Evolutionary conservation across 441 rosid species (phyloP).

Genomic region (Lepidium campestre): DNA sequence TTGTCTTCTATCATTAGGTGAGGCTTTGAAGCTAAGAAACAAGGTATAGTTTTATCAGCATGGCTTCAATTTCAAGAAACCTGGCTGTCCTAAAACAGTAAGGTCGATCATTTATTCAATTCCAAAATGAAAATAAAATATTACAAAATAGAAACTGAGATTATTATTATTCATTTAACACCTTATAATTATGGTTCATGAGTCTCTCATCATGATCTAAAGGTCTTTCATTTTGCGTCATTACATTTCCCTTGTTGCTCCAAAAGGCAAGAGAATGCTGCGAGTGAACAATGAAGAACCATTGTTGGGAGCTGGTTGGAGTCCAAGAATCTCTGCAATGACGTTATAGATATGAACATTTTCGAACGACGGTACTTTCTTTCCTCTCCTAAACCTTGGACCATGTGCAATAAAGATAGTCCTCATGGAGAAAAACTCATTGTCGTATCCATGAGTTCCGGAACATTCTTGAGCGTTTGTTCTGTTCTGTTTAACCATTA

Average conservation of each 20-base stretch:
- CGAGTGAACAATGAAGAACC: slow-evolving; percentile 52
- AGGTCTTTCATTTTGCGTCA: background rate
- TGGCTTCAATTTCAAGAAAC: too few relatives aligned
- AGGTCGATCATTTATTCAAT: too few relatives aligned
- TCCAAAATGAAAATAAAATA: too few relatives aligned
- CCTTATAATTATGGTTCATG: background rate
- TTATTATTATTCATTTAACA: too few relatives aligned
- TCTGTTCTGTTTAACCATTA: slow-evolving; percentile 58
- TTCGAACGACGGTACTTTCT: slow-evolving; percentile 84
- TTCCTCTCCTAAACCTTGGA: slow-evolving; percentile 69
- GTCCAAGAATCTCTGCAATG: slow-evolving; percentile 72
- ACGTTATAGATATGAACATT: slow-evolving; percentile 82
- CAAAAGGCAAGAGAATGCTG: slow-evolving; percentile 41
- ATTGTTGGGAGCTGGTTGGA: slow-evolving; percentile 67
- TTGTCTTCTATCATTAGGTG: too few relatives aligned
- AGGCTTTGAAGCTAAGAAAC: too few relatives aligned
- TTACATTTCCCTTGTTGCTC: background rate
- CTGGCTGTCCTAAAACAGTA: too few relatives aligned
- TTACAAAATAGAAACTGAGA: too few relatives aligned
- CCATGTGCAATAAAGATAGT: slow-evolving; percentile 94
- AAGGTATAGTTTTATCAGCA: too few relatives aligned
- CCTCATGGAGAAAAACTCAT: slow-evolving; percentile 83
- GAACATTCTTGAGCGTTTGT: slow-evolving; percentile 57
- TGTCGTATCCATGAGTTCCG: slow-evolving; percentile 89
- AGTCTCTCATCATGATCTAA: background rate